phyloP scores from a whole-genome alignment of 2,329 filamentous ascomycete species.

The Colletotrichum spaethianum region DNA sequence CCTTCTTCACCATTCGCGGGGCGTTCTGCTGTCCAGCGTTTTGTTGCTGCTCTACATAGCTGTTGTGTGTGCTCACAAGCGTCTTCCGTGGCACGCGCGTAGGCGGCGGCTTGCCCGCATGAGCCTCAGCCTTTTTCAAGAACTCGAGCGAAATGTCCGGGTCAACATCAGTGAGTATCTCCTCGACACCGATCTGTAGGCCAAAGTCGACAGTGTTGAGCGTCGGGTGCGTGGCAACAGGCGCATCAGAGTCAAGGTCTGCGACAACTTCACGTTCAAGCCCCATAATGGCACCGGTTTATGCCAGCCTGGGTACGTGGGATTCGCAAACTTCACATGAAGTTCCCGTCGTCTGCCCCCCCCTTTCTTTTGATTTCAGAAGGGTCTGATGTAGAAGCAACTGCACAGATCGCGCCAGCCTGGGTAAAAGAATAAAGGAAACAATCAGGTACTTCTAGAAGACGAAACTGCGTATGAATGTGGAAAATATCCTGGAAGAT shows the following conservation, averaged over 20 bases:
- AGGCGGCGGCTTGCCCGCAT: constrained; percentile 43
- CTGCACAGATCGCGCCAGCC: neutral
- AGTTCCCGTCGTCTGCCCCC: neutral
- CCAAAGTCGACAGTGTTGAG: constrained; percentile 39
- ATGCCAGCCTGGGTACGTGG: neutral
- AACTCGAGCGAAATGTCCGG: constrained; percentile 44
- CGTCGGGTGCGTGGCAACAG: constrained; percentile 15
- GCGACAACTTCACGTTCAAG: neutral
- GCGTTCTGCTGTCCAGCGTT: constrained; percentile 30
- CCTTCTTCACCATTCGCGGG: constrained; percentile 45
- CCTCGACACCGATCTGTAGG: constrained; percentile 43
- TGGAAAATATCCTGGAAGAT: neutral
- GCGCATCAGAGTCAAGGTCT: neutral
- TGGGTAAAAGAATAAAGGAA: neutral
- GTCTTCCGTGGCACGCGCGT: constrained; percentile 29
- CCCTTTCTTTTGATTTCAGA: neutral
- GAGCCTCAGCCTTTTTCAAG: constrained; percentile 42
- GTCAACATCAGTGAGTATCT: constrained; percentile 44
- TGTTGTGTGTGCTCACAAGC: constrained; percentile 42
- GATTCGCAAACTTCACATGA: neutral
- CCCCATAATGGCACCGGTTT: neutral
- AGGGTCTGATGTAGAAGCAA: no score
- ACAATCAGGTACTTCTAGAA: neutral
- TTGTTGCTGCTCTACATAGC: constrained; percentile 40
- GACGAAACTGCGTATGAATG: accelerated